These are phyloP conservation scores for Smallanthus sonchifolius DNA, from an alignment of 129 eudicot genomes.

Conservation along the genomic window DNA sequence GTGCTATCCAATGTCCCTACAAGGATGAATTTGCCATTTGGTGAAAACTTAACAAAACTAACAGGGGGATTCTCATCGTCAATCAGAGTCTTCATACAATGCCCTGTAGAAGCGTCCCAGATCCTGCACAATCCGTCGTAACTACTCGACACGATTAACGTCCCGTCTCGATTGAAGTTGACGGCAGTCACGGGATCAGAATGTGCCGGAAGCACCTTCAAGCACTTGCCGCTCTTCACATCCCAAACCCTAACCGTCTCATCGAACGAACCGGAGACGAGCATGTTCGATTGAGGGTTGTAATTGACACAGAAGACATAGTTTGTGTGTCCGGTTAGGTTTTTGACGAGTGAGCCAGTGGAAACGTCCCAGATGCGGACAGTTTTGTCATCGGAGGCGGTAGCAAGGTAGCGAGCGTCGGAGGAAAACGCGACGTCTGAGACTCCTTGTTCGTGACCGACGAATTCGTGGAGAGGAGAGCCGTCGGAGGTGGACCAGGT, in stretches of 20 bases:
- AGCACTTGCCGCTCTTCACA: conserved; percentile 73
- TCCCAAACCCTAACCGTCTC: conserved; percentile 99
- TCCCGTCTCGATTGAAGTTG: conserved; percentile 67
- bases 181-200: conserved; percentile 96
- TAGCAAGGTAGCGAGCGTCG: conserved; percentile 73
- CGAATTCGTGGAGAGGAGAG: conserved; percentile 41
- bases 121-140: conserved; percentile 92
- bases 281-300: conserved; percentile 75
- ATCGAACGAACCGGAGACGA: conserved; percentile 86
- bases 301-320: conserved; percentile 71
- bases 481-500: conserved; percentile 48
- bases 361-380: conserved; percentile 73
- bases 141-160: conserved; percentile 77
- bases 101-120: conserved; percentile 94
- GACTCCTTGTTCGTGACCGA: conserved; percentile 77
- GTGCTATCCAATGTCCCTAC: conserved; percentile 92
- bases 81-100: conserved; percentile 86
- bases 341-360: conserved; percentile 53
- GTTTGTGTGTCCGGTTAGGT: conserved; percentile 80
- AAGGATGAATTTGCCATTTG: conserved; percentile 86
- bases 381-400: conserved; percentile 93
- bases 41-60: conserved; percentile 82
- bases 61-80: conserved; percentile 99
- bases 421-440: conserved; percentile 93
- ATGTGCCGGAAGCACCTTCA: conserved; percentile 93